phyloP scores from a whole-genome alignment of 2,329 filamentous ascomycete species.

The Bretziella fagacearum region DNA sequence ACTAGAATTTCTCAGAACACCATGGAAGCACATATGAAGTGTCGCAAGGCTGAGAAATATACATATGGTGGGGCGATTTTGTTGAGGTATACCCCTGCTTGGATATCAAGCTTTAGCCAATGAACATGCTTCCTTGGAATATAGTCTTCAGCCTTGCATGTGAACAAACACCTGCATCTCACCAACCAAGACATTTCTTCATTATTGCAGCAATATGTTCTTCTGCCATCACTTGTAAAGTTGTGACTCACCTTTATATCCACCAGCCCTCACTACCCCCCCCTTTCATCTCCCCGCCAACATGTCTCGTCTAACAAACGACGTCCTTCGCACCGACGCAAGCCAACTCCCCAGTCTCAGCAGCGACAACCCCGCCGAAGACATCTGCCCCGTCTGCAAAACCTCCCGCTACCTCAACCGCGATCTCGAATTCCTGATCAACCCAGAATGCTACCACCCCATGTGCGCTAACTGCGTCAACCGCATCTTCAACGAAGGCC shows the following conservation, averaged over 20 bases:
- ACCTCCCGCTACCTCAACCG: conserved; percentile 89
- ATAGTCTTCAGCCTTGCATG: conserved; percentile 4
- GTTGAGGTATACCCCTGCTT: background rate
- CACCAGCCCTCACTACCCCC: background rate
- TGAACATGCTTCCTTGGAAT: conserved; percentile 10
- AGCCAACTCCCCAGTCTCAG: conserved; percentile 16
- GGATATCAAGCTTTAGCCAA: conserved; percentile 15
- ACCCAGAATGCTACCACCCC: conserved; percentile 96
- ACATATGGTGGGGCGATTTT: background rate
- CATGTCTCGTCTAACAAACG: conserved; percentile 25
- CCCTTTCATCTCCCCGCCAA: background rate
- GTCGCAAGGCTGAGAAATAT: conserved; percentile 20
- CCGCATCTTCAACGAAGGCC: conserved; percentile 81
- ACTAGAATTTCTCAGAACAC: too few species aligned
- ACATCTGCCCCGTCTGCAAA: conserved; percentile 95
- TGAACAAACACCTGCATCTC: too few species aligned
- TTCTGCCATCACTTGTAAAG: background rate
- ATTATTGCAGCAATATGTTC: background rate
- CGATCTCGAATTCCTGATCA: conserved; percentile 88
- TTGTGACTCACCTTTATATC: background rate
- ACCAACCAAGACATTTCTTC: too few species aligned
- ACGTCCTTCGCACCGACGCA: conserved; percentile 13
- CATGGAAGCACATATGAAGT: too few species aligned
- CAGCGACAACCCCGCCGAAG: conserved; percentile 26
- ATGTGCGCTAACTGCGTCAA: conserved; percentile 97